Base-by-base conservation (phyloP, 345 rosid genomes). In the Heritiera littoralis region DNA sequence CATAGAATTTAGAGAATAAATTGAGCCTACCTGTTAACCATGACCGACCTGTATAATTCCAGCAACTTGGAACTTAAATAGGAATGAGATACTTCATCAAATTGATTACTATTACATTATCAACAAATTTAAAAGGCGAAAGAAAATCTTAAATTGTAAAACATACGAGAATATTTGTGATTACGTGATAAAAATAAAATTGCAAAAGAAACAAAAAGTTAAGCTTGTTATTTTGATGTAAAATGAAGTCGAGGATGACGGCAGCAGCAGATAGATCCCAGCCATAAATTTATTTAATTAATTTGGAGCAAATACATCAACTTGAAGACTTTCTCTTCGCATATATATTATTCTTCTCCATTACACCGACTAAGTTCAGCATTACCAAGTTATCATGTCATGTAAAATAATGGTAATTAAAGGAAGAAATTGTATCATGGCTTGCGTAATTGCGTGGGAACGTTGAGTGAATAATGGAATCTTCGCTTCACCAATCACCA, bases 381-480 rank as follows among this genome's bases (percentile, higher is more conserved):
- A 59, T 20, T 59, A 59, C 14, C 64, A 59, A 59, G 11, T 23
- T 7, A 20, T 8, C 7, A 58, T 58, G 23, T 56, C 2, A 56
- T 58, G 23, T 23, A 9, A 59, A 20, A 59, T 23, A 59, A 20
- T 8, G 35, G 1, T 9, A 20, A 9, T 58, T 56, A n/a, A 17
- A 58, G 28, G 41, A 63, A 30, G 18, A 63, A 63, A 63, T 63
- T 20, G 55, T n/a, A 68, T 68, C 18, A 72, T 54, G 63, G 18
- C 30, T 35, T 54, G 46, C 76, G 61, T 52, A 6, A 7, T 72
- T 38, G 52, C 1, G 84, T 73, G 84, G 78, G 84, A 81, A 66
- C 68, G 35, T 6, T 18, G 78, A 43, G 45, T 28, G 17, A 28
- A 41, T 35, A 40, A 74, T 32, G 85, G 85, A 82, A 79, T 79